Conservation (phyloP, 805 yeast species). For the Monosporozyma aquatica region DNA sequence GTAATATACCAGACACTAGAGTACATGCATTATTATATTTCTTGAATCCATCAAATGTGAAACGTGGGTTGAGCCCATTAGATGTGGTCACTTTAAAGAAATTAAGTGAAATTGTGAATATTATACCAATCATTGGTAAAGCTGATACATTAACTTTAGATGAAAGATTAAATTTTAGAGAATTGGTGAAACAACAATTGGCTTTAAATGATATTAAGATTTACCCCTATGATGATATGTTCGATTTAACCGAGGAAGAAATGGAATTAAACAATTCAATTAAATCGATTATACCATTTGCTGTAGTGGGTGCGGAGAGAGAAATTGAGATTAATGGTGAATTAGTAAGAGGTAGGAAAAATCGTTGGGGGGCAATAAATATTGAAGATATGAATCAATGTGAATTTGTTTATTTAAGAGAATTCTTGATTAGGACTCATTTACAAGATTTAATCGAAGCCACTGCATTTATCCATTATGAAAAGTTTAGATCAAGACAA, state of each 20-base stretch:
- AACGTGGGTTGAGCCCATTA: conserved; percentile 72
- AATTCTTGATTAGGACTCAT: conserved; percentile 90
- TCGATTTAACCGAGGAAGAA: conserved; percentile 59
- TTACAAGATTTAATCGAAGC: conserved; percentile 92
- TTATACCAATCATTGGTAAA: conserved; percentile 92
- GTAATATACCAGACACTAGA: conserved; percentile 72
- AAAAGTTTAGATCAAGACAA: conserved; percentile 87
- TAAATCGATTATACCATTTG: conserved; percentile 79
- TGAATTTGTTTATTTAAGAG: conserved; percentile 90
- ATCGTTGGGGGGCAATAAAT: conserved; percentile 88
- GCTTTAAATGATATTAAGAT: conserved; percentile 60
- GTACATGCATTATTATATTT: conserved; percentile 91
- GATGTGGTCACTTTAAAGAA: conserved; percentile 78
- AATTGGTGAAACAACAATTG: conserved; percentile 67
- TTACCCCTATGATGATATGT: conserved; percentile 64
- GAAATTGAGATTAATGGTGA: conserved; percentile 71
- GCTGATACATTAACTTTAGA: conserved; percentile 80
- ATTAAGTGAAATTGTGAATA: conserved; percentile 83
- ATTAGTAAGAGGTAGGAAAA: conserved; percentile 79
- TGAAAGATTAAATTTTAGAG: conserved; percentile 76
- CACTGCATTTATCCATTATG: conserved; percentile 81
- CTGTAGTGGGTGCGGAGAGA: conserved; percentile 83
- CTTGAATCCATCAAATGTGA: conserved; percentile 63
- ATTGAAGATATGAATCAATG: conserved; percentile 93
- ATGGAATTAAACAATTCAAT: conserved; percentile 65